Conservation (phyloP, 2,329 filamentous ascomycete species). For the Tolypocladium cylindrosporum region DNA sequence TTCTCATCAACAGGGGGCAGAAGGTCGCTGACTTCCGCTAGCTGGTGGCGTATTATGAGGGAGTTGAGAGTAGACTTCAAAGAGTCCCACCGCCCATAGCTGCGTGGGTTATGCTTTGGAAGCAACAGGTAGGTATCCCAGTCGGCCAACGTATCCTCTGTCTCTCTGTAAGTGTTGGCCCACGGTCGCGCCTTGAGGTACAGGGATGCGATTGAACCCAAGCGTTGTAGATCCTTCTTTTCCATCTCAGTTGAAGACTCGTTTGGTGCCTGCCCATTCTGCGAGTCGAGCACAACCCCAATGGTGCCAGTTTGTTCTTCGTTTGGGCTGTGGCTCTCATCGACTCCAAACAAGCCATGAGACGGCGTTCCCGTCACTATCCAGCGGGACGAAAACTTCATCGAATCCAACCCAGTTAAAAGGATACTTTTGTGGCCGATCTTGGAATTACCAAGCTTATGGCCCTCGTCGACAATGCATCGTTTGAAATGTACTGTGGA, state of each 20-base stretch:
- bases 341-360: conserved; percentile 66
- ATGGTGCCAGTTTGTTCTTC: conserved; percentile 6
- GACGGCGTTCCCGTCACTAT: conserved; percentile 87
- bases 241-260: conserved; percentile 39
- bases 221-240: conserved; percentile 53
- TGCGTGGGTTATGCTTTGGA: conserved; percentile 37
- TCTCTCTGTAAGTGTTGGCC: conserved; percentile 48
- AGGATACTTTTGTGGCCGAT: conserved; percentile 45
- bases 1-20: conserved; percentile 66
- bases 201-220: conserved; percentile 54
- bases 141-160: conserved; percentile 48
- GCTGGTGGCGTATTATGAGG: conserved; percentile 70
- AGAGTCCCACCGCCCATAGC: conserved; percentile 48
- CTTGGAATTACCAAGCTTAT: conserved; percentile 63
- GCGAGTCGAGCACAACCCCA: conserved; percentile 11
- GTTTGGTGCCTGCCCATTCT: neutral
- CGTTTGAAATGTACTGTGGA: conserved; percentile 72
- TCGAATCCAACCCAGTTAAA: conserved; percentile 37
- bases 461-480: conserved; percentile 87
- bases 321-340: conserved; percentile 4
- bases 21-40: conserved; percentile 57
- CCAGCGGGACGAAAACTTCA: conserved; percentile 69
- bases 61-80: conserved; percentile 63
- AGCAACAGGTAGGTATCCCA: conserved; percentile 68
- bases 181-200: conserved; percentile 74